Percentiles rank a stretch among this genome's conserved stretches.
These are phyloP conservation scores for Anthracocystis setariae DNA, from an alignment of 1,284 basidiomycete species.

Conservation along the genomic window DNA sequence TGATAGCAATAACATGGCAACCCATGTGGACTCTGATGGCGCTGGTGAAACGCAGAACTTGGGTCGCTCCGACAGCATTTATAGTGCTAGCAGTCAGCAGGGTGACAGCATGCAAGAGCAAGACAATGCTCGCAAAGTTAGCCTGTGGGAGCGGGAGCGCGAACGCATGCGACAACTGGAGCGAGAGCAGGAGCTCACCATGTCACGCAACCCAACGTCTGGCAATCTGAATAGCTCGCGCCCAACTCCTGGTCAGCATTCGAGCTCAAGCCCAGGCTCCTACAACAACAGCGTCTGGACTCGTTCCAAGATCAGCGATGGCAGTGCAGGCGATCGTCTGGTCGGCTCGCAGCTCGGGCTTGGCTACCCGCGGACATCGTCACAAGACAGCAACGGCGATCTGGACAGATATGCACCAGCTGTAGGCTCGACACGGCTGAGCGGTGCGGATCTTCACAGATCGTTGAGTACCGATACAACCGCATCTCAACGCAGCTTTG, in stretches of 20 bases:
- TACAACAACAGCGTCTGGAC: conserved; percentile 15
- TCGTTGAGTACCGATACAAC: conserved; percentile 59
- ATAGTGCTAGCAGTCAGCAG: conserved; percentile 16
- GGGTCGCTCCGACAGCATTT: conserved; percentile 17
- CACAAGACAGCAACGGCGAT: conserved; percentile 13
- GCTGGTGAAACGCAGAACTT: neutral
- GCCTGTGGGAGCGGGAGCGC: conserved; percentile 53
- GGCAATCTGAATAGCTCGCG: conserved; percentile 13
- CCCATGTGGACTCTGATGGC: neutral
- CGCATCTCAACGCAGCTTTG: conserved; percentile 62
- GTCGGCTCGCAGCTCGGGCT: conserved; percentile 23
- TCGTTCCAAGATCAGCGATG: conserved; percentile 24
- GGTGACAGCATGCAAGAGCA: conserved; percentile 5
- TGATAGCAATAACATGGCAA: conserved; percentile 1
- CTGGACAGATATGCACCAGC: conserved; percentile 52
- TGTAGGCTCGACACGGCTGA: conserved; percentile 51
- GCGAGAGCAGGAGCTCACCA: conserved; percentile 41
- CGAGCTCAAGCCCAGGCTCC: conserved; percentile 16
- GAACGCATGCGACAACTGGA: conserved; percentile 50
- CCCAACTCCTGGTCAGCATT: conserved; percentile 14
- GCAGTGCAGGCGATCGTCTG: conserved; percentile 8
- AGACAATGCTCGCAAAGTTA: conserved; percentile 32
- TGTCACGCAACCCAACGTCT: conserved; percentile 11
- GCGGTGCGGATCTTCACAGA: conserved; percentile 45
- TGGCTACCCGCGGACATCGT: conserved; percentile 19